Base-by-base conservation (phyloP, 495 filamentous ascomycete genomes). In the Aspergillus ellipticus region DNA sequence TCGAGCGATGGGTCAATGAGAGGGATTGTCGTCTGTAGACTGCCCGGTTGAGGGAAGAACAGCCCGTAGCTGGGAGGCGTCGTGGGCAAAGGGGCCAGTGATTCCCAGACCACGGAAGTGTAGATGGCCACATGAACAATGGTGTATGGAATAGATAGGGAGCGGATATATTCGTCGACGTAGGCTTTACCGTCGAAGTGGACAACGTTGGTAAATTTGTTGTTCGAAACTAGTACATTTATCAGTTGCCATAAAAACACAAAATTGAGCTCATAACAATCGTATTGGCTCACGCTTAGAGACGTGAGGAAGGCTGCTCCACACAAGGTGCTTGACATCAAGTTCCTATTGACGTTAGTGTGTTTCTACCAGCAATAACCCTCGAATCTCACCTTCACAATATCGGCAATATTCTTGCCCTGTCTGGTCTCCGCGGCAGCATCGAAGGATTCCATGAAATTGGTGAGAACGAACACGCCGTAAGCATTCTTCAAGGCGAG, bases 141-240 rank as follows among this genome's bases (percentile, higher is more conserved):
- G 6, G 50, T 42, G 19, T 52, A 21, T 16, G 50, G 50, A 19
- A 52, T 42, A 1, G 16, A 9, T 5, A 52, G 35, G 2, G 8
- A 17, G 50, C 35, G 50, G 31, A 52, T 42, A 16, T 52, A 26
- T 6, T 52, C 50, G 50, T 52, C 50, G 9, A 52, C 50, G 1
- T 6, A 19, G 17, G 50, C 50, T 17, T 52, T 52, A 19, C 50
- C 21, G 50, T 52, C 50, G 35, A 52, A 52, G 21, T 52, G 50
- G 7, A 52, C 17, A 1, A 26, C 50, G 21, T 6, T 21, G 50
- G 50, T 52, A 35, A 24, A 17, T 26, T 52, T 52, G 31, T 41
- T 41, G 50, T 52, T 42, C 11, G 10, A 24, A 2, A 52, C 50
- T 52, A 26, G 8, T 33, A 7, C n/a, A 6, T 2, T 46, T n/a